phyloP scores from a whole-genome alignment of 1,139 yeast genomes.

The Wickerhamiella pararugosa region DNA sequence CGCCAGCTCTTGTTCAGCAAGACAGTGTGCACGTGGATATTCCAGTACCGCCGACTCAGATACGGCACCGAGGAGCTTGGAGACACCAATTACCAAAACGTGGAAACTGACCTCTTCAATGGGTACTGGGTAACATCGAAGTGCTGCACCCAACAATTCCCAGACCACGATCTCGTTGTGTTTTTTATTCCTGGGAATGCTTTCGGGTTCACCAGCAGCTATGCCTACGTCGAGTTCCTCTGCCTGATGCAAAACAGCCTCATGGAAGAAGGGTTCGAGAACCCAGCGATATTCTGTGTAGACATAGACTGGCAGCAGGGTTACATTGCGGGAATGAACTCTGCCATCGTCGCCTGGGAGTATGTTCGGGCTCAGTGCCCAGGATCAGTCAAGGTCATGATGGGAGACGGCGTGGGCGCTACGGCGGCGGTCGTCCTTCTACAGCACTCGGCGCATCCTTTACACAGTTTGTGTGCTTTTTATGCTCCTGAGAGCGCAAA shows the following conservation, averaged over 20 bases:
- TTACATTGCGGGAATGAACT: not conserved
- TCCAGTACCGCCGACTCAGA: slow-evolving; percentile 11
- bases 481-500: slow-evolving; percentile 9
- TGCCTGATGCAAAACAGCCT: slow-evolving; percentile 26
- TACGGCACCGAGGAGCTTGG: slow-evolving; percentile 16
- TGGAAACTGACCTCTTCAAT: not conserved
- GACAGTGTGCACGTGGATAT: slow-evolving; percentile 8
- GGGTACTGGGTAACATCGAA: slow-evolving; percentile 16
- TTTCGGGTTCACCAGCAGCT: slow-evolving; percentile 20
- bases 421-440: slow-evolving; percentile 26
- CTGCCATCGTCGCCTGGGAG: slow-evolving; percentile 23
- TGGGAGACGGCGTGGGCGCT: slow-evolving; percentile 34
- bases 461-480: not conserved
- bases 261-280: slow-evolving; percentile 31
- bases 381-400: slow-evolving; percentile 20
- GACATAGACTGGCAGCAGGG: slow-evolving; percentile 14
- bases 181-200: slow-evolving; percentile 15
- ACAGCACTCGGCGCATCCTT: slow-evolving; percentile 17
- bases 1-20: slow-evolving; percentile 11
- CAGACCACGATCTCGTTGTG: slow-evolving; percentile 12
- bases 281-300: slow-evolving; percentile 30
- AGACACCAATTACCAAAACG: slow-evolving; percentile 9
- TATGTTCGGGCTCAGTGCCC: slow-evolving; percentile 17
- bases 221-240: slow-evolving; percentile 29
- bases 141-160: slow-evolving; percentile 5